Conservation (phyloP, 2,329 filamentous ascomycete species). For the Aspergillus unguis region DNA sequence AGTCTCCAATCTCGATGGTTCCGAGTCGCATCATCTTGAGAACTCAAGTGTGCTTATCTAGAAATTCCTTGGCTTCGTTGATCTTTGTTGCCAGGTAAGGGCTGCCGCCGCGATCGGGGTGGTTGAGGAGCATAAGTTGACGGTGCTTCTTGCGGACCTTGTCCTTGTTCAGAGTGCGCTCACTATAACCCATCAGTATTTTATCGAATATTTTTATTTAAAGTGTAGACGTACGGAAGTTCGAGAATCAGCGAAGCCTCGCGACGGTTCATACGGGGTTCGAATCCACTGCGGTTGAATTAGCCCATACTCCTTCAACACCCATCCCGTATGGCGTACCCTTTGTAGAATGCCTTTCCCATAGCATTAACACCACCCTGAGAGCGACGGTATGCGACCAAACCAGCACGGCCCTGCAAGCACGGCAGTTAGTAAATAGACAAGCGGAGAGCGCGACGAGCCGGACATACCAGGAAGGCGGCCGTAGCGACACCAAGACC, state of each 20-base stretch:
- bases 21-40: background rate
- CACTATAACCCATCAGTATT: constrained; percentile 52
- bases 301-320: constrained; percentile 5
- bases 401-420: constrained; percentile 78
- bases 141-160: constrained; percentile 94
- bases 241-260: constrained; percentile 90
- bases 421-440: constrained; percentile 13
- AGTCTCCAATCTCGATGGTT: background rate
- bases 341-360: constrained; percentile 94
- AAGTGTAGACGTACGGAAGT: constrained; percentile 63
- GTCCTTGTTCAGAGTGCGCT: constrained; percentile 83
- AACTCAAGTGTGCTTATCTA: constrained; percentile 66
- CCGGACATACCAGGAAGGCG: constrained; percentile 70
- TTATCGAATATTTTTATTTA: background rate
- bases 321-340: constrained; percentile 38
- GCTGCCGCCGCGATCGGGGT: constrained; percentile 94
- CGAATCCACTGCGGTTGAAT: constrained; percentile 64
- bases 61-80: constrained; percentile 94
- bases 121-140: constrained; percentile 93
- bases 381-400: constrained; percentile 82
- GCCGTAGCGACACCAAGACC: constrained; percentile 52
- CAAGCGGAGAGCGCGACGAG: background rate
- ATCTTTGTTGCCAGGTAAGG: constrained; percentile 96
- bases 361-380: constrained; percentile 66
- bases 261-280: constrained; percentile 85